Base-by-base conservation (phyloP, 192 early-diverging fungal species). In the Coemansia sp. region DNA sequence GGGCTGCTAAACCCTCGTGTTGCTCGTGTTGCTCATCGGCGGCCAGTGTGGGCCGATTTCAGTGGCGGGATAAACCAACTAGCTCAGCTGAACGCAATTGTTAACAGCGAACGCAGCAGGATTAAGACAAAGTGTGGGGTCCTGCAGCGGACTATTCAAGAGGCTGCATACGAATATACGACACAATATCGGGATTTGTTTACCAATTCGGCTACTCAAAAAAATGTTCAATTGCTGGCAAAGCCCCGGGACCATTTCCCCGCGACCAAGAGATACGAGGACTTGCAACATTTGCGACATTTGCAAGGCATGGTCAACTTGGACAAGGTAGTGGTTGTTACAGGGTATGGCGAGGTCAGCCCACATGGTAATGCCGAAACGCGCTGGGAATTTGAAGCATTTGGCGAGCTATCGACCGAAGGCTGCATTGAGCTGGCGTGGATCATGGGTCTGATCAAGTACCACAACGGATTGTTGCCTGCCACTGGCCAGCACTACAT, bases 391-490 rank as follows among this genome's bases (percentile, higher is more conserved):
- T 92, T 97, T 85, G 95, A 97, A 76, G 87, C 92, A 44, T 79
- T 84, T 55, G 93, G 93, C 63, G 61, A 76, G 63, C 48, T 76
- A 14, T 60, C 74, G 1, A 36, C 62, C 1, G 74, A 66, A 10
- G 74, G 95, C 15, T 94, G 91, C 72, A 93, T 97, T 66, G 95
- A 97, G 76, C 89, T 97, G 87, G 93, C 95, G 9, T 94, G 95
- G 93, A 91, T 97, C 77, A 95, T 97, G 95, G 93, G 93, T 46
- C 89, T 89, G 61, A 93, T 97, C 82, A 91, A 87, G 73, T 92
- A 92, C 71, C 85, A 88, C 80, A 88, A 88, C 86, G 59, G 67
- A 2, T 2, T 20, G 18, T 58, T 67, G 6, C 40, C 60, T 17
- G 40, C 36, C 80, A 63, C 56, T 9, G 59, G 62, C 12, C 21